Conservation (phyloP, 768 basidiomycete species). For the Lyophyllum atratum region DNA sequence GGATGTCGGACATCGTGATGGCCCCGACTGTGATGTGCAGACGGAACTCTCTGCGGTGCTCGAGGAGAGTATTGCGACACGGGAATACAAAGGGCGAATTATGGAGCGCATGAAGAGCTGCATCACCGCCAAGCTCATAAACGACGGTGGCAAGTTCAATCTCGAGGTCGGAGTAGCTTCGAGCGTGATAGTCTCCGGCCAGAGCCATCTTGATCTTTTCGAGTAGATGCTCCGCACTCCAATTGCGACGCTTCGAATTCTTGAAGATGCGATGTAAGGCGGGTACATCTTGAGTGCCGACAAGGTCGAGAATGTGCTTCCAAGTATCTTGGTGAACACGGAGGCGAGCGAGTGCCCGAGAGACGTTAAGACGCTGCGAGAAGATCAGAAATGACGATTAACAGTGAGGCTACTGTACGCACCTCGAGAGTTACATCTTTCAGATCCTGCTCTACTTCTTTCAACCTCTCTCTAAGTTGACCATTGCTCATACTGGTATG, state of each 20-base stretch:
- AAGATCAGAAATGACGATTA: no score
- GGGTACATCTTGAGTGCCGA: not conserved
- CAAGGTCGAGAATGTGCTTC: not conserved
- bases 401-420: no score
- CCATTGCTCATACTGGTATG: not conserved
- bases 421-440: no score
- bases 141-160: constrained; percentile 23
- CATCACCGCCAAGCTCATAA: constrained; percentile 30
- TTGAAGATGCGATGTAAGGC: not conserved
- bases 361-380: no score
- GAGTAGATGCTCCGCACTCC: not conserved
- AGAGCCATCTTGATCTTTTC: not conserved
- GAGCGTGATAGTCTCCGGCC: not conserved
- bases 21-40: constrained; percentile 15
- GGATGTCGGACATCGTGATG: constrained; percentile 17
- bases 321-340: no score
- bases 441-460: no score
- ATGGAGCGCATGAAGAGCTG: constrained; percentile 27
- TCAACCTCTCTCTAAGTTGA: no score
- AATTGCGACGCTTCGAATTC: not conserved
- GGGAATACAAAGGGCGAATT: constrained; percentile 26
- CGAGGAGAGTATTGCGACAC: constrained; percentile 15
- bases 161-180: constrained; percentile 22
- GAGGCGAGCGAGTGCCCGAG: no score
- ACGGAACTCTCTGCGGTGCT: constrained; percentile 12